Evolutionary conservation across 2,329 filamentous ascomycete genomes (phyloP), one percentile per base, ranked within the genome.

Genomic region (Pseudogymnoascus sp.): DNA sequence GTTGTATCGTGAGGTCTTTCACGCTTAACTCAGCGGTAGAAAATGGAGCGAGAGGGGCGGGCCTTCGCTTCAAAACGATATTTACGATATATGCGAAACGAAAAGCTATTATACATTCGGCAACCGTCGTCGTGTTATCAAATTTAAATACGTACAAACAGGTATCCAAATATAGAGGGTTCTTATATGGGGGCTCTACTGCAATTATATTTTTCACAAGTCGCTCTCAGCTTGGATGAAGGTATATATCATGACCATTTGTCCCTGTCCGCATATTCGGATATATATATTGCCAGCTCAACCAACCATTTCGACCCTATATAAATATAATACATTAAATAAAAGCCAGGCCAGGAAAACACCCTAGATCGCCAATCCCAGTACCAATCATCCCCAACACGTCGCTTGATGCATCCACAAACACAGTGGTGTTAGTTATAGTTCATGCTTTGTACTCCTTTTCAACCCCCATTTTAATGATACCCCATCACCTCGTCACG

Each of bases 291-390:
- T 55, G 28, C 28, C 49, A 55, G n/a, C 28, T 28, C 28, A 33
- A 33, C 49, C 49, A 55, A 22, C 49, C n/a, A 19, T 55, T 33
- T 16, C 49, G n/a, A 55, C 49, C 49, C 49, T 55, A 55, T 55
- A 55, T 55, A 55, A 55, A 55, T 55, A 55, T 55, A 55, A 55
- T 55, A 55, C 49, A 55, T 55, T 55, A 55, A 55, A 55, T 30
- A 30, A 55, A 55, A 55, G 49, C 49, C 49, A 55, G 16, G 49
- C 49, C 25, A 55, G 49, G 14, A 19, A 55, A 55, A 55, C 49
- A 55, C 49, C 49, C 49, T 33, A 55, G 28, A 55, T 55, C 49
- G 49, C 49, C 49, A 55, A 55, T 55, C n/a, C 49, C 49, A 55
- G 49, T 33, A 55, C 25, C 28, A 55, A 33, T 52, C 49, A 22